phyloP scores from a whole-genome alignment of 2,329 filamentous ascomycete genomes.

The Pyrenophora seminiperda region DNA sequence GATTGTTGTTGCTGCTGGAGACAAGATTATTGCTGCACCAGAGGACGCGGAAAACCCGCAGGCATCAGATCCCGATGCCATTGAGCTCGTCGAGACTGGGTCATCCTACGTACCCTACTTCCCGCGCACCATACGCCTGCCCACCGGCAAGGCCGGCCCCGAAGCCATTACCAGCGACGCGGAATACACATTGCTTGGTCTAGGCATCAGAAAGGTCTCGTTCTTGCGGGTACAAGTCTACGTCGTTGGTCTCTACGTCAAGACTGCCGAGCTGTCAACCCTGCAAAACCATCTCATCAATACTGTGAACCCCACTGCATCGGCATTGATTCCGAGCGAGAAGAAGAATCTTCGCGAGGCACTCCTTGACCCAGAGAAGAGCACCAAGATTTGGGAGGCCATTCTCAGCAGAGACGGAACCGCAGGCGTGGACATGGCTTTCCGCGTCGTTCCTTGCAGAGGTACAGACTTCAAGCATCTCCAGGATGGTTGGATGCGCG shows the following conservation, averaged over 20 bases:
- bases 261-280: slow-evolving; percentile 78
- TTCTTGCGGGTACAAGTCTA: slow-evolving; percentile 93
- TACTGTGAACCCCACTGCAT: slow-evolving; percentile 76
- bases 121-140: slow-evolving; percentile 71
- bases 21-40: slow-evolving; percentile 59
- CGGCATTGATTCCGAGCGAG: slow-evolving; percentile 80
- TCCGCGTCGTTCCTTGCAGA: slow-evolving; percentile 86
- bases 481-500: slow-evolving; percentile 86
- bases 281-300: slow-evolving; percentile 79
- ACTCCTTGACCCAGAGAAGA: slow-evolving; percentile 71
- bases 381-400: slow-evolving; percentile 75
- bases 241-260: slow-evolving; percentile 89
- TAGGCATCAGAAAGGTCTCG: slow-evolving; percentile 87
- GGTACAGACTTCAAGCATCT: slow-evolving; percentile 95
- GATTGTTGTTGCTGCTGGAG: slow-evolving; percentile 65
- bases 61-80: slow-evolving; percentile 57
- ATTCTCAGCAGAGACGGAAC: slow-evolving; percentile 64
- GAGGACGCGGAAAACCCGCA: slow-evolving; percentile 35
- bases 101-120: slow-evolving; percentile 80
- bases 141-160: slow-evolving; percentile 47
- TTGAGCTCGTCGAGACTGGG: slow-evolving; percentile 79
- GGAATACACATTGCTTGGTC: slow-evolving; percentile 86
- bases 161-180: slow-evolving; percentile 37
- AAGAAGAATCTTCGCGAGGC: slow-evolving; percentile 72
- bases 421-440: slow-evolving; percentile 68